Conservation (phyloP, 1,284 basidiomycete species). For the Moesziomyces sp. region DNA sequence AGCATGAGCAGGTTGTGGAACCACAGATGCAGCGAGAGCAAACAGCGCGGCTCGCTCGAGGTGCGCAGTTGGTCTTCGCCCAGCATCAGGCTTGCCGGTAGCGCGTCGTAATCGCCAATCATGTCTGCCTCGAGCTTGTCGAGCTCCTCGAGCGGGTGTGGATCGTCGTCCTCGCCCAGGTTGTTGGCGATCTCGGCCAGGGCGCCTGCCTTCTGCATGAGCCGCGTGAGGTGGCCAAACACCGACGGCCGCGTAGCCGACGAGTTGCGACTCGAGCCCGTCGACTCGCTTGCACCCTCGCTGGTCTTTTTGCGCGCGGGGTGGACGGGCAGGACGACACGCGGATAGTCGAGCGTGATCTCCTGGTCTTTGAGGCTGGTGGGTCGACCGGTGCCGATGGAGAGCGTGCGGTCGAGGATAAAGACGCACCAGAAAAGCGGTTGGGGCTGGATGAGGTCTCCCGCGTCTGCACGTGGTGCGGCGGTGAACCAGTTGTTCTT, state of each 20-base stretch:
- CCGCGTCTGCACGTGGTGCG: neutral
- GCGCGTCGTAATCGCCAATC: slow-evolving; percentile 7
- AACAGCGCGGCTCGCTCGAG: slow-evolving; percentile 4
- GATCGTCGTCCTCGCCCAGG: slow-evolving; percentile 10
- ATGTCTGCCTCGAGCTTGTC: slow-evolving; percentile 9
- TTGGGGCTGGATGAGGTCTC: slow-evolving; percentile 5
- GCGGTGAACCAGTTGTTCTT: slow-evolving; percentile 5
- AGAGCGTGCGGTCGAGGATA: slow-evolving; percentile 10
- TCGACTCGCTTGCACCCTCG: neutral
- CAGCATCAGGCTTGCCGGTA: slow-evolving; percentile 3
- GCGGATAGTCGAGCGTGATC: slow-evolving; percentile 12
- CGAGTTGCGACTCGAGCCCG: neutral
- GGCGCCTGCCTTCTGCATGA: slow-evolving; percentile 11
- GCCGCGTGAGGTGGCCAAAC: slow-evolving; percentile 9
- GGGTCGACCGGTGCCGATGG: slow-evolving; percentile 6
- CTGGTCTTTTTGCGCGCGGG: too few species aligned
- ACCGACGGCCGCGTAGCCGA: neutral
- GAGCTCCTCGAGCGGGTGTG: slow-evolving; percentile 8
- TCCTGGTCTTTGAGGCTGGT: slow-evolving; percentile 13
- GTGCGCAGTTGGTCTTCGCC: slow-evolving; percentile 2
- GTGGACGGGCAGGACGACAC: neutral
- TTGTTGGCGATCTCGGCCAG: slow-evolving; percentile 15
- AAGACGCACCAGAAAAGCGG: slow-evolving; percentile 11
- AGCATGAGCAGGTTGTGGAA: slow-evolving; percentile 11
- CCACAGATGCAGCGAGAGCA: slow-evolving; percentile 12